Evolutionary conservation across 768 basidiomycete species (phyloP), one percentile per base, ranked within the genome.

Genomic region (Termitomyces sp.): DNA sequence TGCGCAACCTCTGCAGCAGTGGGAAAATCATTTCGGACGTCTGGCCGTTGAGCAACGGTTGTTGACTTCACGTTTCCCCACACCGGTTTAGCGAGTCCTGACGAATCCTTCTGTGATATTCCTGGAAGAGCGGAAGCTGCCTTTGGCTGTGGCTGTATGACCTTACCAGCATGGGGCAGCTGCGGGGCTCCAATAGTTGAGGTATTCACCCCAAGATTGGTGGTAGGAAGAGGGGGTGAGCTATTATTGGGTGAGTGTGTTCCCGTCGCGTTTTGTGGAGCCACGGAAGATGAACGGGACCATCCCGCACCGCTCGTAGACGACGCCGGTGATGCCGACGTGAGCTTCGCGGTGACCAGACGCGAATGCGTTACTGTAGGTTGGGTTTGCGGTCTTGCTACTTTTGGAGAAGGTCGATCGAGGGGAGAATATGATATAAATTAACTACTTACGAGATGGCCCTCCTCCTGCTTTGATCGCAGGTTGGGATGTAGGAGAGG

Each of bases 1-100:
- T 89, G 88, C 7, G 92, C 92, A 48, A 94, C 94, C 78, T 99
- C 97, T 40, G 93, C 94, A 50, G 96, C 95, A 6, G 97, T 99
- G 7, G 97, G 97, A 71, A 99, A 99, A 65, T 98, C 96, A 59
- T 77, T 83, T 42, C 76, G 73, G 54, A 76, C 73, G 48, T 87
- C 83, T 3, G 75, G 70, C 18, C 79, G 76, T 50, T 72, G 63
- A 56, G 75, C 59, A 49, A 76, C 70, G 65, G 75, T 55, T 58
- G 79, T 60, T 57, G 78, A 71, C 67, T 79, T 84, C 62, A 88
- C 69, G 71, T 82, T 86, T 22, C 86, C 87, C 94, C 93, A 95
- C 4, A 82, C 94, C 5, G 84, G 84, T 70, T 86, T 91, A 32
- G 68, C 63, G 39, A 65, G 58, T 42, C 73, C 74, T 33, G 52